Conservation (phyloP, 2,329 filamentous ascomycete genomes). For the Botryotinia narcissicola region DNA sequence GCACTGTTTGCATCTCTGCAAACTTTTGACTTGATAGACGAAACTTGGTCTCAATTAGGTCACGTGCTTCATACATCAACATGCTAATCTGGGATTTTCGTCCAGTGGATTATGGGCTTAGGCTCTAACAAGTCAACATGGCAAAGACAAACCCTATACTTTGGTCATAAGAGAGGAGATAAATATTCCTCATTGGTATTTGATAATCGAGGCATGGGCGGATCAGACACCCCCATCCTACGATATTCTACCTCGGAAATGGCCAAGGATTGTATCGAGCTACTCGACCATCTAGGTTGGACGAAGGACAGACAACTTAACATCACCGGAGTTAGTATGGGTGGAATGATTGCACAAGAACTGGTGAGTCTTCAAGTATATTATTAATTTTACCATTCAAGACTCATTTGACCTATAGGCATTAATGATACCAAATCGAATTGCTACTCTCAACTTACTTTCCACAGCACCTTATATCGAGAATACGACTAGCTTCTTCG, state of each 20-base stretch:
- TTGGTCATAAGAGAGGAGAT: constrained; percentile 67
- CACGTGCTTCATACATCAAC: constrained; percentile 15
- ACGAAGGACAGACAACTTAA: constrained; percentile 57
- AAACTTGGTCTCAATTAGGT: neutral
- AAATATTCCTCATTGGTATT: constrained; percentile 72
- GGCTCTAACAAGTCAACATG: constrained; percentile 66
- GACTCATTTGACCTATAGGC: constrained; percentile 37
- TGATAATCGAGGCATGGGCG: constrained; percentile 81
- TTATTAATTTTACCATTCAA: neutral
- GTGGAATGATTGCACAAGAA: constrained; percentile 91
- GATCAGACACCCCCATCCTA: constrained; percentile 71
- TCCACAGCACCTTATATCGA: constrained; percentile 61
- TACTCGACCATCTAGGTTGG: constrained; percentile 70
- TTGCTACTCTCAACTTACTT: constrained; percentile 57
- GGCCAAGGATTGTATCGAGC: constrained; percentile 73
- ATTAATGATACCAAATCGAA: constrained; percentile 49
- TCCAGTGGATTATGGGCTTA: constrained; percentile 76
- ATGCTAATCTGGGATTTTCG: constrained; percentile 19
- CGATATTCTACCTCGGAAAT: constrained; percentile 83
- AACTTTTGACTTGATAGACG: neutral
- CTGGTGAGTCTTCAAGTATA: constrained; percentile 47
- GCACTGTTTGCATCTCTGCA: neutral
- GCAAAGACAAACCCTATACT: constrained; percentile 81
- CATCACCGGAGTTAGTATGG: constrained; percentile 77
- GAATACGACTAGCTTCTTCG: constrained; percentile 59